Evolutionary conservation across 768 basidiomycete species (phyloP), one percentile per base, ranked within the genome.

Genomic region (Neoboletus magnificus): DNA sequence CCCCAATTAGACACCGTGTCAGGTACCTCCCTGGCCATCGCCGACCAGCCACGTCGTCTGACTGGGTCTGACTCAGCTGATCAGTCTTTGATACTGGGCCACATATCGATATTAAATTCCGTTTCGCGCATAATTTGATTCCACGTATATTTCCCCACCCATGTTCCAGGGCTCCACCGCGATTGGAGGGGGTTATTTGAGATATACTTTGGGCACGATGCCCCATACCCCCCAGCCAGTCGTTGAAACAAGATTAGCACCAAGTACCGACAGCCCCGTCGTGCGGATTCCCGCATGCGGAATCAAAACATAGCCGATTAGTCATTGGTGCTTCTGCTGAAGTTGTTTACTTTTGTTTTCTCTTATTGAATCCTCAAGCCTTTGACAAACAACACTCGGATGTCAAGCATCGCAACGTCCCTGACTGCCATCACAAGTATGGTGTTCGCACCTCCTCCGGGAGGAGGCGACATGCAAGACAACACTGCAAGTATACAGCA

Each of bases 381-480:
- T 35, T 56, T 62, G 66, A 48, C 59, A 69, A 68, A 69, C 59
- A 68, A 55, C 57, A 15, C 15, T 16, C 50, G 15, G 15, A 18
- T 40, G 36, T 25, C 39, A 33, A 20, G 15, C 13, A 20, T 20
- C 27, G 13, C 20, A 11, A 3, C 41, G n/a, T 18, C 15, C 44
- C n/a, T 6, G 1, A 18, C 27, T 15, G 18, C n/a, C 47, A 39
- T 13, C 52, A 64, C 66, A 54, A 72, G 39, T 30, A 74, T 76
- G 75, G 69, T 69, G n/a, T 68, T 74, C 54, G 65, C 68, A 35
- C 65, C 69, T 46, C 60, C 66, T 20, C 61, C 70, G 1, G 57
- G 54, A 2, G 57, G 54, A 16, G 56, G 56, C 16, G 73, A 71
- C 56, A 56, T 59, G 5, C 73, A 77, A 62, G 73, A 73, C 49